Evolutionary conservation across 2,329 filamentous ascomycete genomes (phyloP).

Genomic region (Colletotrichum spinosum): DNA sequence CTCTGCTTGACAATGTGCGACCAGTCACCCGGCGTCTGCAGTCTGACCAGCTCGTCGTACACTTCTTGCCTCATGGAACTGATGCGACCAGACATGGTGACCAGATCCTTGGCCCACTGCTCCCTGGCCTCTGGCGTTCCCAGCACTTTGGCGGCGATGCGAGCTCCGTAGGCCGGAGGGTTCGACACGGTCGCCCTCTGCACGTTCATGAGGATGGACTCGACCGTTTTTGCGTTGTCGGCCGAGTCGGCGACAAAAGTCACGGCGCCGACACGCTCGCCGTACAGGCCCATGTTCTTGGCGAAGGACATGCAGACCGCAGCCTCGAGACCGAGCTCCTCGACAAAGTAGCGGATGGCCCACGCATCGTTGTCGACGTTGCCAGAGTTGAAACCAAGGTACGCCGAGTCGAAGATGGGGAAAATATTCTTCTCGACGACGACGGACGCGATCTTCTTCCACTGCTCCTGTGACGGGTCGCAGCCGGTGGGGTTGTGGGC

Average conservation of each 20-base stretch:
- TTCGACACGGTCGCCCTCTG: constrained; percentile 50
- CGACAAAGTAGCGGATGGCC: constrained; percentile 48
- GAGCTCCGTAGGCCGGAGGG: constrained; percentile 49
- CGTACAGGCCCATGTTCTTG: constrained; percentile 66
- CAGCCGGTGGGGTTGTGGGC: constrained; percentile 57
- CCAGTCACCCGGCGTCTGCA: constrained; percentile 51
- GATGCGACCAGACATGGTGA: constrained; percentile 51
- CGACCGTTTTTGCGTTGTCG: constrained; percentile 35
- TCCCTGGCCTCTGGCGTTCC: constrained; percentile 41
- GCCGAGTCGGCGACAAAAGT: constrained; percentile 42
- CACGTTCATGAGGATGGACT: constrained; percentile 46
- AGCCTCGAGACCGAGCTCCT: constrained; percentile 57
- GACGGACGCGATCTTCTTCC: constrained; percentile 45
- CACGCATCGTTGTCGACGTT: constrained; percentile 47
- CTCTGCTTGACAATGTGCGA: constrained; percentile 50
- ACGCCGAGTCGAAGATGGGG: constrained; percentile 49
- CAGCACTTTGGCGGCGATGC: constrained; percentile 49
- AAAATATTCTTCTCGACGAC: constrained; percentile 42
- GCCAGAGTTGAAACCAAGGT: constrained; percentile 49
- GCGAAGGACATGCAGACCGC: constrained; percentile 71
- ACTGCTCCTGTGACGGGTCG: constrained; percentile 50
- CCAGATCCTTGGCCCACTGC: constrained; percentile 50
- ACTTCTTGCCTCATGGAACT: constrained; percentile 48
- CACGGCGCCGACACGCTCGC: constrained; percentile 49
- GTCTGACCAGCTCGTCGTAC: constrained; percentile 45